A percentile compares a stretch with the other conserved stretches of the same genome.
phyloP scores from a whole-genome alignment of 257 asterid genomes.

The Parsonsia alboflavescens region DNA sequence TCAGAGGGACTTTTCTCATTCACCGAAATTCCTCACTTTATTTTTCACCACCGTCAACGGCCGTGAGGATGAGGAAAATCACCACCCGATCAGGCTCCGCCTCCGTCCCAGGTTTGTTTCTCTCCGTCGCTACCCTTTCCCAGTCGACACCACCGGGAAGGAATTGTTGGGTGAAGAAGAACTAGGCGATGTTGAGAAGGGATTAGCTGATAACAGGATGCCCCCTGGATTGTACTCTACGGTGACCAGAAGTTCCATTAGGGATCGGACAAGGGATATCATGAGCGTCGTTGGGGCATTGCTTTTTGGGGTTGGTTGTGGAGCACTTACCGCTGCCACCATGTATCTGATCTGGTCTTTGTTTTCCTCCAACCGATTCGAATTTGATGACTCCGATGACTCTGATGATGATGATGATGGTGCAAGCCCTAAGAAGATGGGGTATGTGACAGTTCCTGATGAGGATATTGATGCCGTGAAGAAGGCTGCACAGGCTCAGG shows the following conservation, averaged over 20 bases:
- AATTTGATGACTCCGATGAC: constrained; percentile 43
- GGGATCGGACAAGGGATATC: constrained; percentile 65
- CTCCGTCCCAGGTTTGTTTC: constrained; percentile 10
- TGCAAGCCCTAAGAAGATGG: constrained; percentile 42
- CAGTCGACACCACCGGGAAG: not conserved
- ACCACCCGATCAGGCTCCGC: not conserved
- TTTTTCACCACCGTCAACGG: constrained; percentile 15
- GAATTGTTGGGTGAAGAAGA: constrained; percentile 7
- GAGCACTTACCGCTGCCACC: constrained; percentile 65
- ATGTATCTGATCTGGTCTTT: constrained; percentile 68
- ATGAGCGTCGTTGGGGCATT: constrained; percentile 71
- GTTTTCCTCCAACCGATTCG: constrained; percentile 47
- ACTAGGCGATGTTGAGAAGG: constrained; percentile 6
- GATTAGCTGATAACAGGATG: constrained; percentile 18
- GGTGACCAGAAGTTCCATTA: constrained; percentile 49
- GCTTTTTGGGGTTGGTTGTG: constrained; percentile 80
- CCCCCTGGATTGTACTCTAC: constrained; percentile 52
- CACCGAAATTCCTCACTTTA: constrained; percentile 16
- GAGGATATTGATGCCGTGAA: constrained; percentile 39
- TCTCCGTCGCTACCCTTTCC: constrained; percentile 17
- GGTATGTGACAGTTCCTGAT: constrained; percentile 41
- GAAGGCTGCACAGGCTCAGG: constrained; percentile 40
- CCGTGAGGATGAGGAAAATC: not conserved
- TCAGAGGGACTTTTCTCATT: not conserved
- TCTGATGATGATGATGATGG: constrained; percentile 38